phyloP scores from a whole-genome alignment of 805 yeast genomes.

The Candida sithepensis region DNA sequence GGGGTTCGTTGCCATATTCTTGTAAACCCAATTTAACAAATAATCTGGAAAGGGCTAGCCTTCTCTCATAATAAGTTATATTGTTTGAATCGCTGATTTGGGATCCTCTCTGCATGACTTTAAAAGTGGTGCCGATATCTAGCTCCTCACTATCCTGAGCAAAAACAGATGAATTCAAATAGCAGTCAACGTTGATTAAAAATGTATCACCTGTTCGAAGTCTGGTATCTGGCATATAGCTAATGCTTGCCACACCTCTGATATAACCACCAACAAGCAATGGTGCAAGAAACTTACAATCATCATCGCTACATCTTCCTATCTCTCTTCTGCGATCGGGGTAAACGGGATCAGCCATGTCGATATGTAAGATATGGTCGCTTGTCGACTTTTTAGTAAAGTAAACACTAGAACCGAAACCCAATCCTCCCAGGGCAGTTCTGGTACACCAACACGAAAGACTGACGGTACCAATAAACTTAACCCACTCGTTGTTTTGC shows the following conservation, averaged over 20 bases:
- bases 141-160: constrained; percentile 8
- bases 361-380: constrained; percentile 26
- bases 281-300: constrained; percentile 64
- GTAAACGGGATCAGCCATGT: constrained; percentile 12
- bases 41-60: constrained; percentile 9
- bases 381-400: constrained; percentile 18
- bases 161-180: constrained; percentile 28
- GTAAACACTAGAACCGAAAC: constrained; percentile 36
- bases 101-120: constrained; percentile 1
- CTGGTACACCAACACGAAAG: constrained; percentile 72
- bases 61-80: constrained; percentile 1
- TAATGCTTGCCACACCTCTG: constrained; percentile 51
- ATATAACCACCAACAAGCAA: constrained; percentile 54
- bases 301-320: constrained; percentile 71
- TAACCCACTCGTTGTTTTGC: constrained; percentile 15
- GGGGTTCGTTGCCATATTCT: neutral
- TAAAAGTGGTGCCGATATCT: constrained; percentile 3
- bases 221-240: constrained; percentile 50
- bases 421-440: constrained; percentile 47
- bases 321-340: constrained; percentile 47
- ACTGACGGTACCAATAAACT: constrained; percentile 56
- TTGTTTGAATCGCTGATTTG: neutral
- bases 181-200: constrained; percentile 66
- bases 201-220: constrained; percentile 76
- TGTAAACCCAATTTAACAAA: constrained; percentile 14